Percentiles rank a stretch among this genome's conserved stretches.
Evolutionary conservation across 352 stramenopile species (phyloP).

Genomic region (Phytophthora boehmeriae): DNA sequence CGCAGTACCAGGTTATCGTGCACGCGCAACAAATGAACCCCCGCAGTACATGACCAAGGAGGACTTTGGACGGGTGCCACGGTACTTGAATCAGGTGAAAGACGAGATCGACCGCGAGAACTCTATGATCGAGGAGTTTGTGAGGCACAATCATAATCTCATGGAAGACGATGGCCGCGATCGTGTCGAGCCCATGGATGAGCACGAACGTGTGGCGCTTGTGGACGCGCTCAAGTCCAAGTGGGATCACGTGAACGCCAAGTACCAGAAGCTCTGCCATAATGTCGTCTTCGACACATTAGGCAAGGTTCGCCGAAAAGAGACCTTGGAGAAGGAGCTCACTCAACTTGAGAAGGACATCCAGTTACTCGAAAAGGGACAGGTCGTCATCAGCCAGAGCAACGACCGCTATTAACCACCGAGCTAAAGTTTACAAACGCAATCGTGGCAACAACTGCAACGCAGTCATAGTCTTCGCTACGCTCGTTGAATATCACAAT

Average conservation of each 20-base stretch:
- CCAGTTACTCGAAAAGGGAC: constrained; percentile 78
- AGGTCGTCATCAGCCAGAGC: constrained; percentile 65
- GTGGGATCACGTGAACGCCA: constrained; percentile 93
- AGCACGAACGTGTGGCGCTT: constrained; percentile 82
- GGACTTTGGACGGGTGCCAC: constrained; percentile 93
- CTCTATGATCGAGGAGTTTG: constrained; percentile 92
- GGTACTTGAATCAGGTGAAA: constrained; percentile 92
- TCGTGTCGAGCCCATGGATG: constrained; percentile 76
- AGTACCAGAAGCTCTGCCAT: constrained; percentile 96
- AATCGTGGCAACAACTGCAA: constrained; percentile 8
- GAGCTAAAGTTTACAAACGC: not conserved
- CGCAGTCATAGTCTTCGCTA: constrained; percentile 6
- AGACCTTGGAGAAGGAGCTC: constrained; percentile 91
- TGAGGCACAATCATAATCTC: constrained; percentile 89
- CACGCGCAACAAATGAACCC: constrained; percentile 59
- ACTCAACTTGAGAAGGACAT: constrained; percentile 94
- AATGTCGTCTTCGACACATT: constrained; percentile 93
- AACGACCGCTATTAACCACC: constrained; percentile 49
- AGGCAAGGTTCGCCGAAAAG: constrained; percentile 93
- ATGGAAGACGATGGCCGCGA: constrained; percentile 74
- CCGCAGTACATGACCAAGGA: constrained; percentile 89
- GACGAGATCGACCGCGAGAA: constrained; percentile 94
- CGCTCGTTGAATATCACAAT: constrained; percentile 18
- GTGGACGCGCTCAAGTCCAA: constrained; percentile 92
- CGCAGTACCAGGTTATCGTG: constrained; percentile 65